These are phyloP conservation scores for Neurospora sp. DNA, from an alignment of 495 filamentous ascomycete genomes.

Conservation along the genomic window DNA sequence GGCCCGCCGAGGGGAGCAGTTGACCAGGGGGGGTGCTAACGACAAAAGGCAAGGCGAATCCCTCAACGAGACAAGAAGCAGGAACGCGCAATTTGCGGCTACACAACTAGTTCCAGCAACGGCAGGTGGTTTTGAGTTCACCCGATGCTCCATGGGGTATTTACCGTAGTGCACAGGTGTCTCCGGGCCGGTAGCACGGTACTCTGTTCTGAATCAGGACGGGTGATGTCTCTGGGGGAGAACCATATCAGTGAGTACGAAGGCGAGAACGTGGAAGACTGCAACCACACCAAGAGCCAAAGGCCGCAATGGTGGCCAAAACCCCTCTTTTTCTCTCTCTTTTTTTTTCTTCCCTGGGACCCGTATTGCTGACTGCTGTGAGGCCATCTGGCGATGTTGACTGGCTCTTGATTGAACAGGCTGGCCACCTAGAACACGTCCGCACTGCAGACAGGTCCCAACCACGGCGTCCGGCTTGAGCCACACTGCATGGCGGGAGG, in stretches of 20 bases:
- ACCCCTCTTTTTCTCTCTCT: neutral
- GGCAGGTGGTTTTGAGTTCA: neutral
- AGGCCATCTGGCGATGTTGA: neutral
- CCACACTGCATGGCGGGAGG: constrained; percentile 5
- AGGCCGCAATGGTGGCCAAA: neutral
- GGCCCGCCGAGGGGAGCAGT: neutral
- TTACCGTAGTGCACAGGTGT: neutral
- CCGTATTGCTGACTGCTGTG: neutral
- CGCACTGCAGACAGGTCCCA: constrained; percentile 1
- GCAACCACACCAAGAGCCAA: neutral
- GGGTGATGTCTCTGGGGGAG: neutral
- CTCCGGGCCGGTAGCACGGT: neutral
- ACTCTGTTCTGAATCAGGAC: neutral
- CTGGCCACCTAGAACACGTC: neutral
- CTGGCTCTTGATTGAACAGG: neutral
- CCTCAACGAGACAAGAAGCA: neutral
- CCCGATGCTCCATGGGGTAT: neutral
- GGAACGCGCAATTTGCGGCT: neutral
- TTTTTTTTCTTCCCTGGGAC: neutral
- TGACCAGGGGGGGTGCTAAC: neutral
- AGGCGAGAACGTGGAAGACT: neutral
- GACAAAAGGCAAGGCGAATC: neutral
- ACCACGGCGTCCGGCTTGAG: constrained; percentile 9
- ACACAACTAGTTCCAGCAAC: neutral
- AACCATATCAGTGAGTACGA: neutral